Percentiles rank a stretch among this genome's conserved stretches.
Conservation (phyloP, 2,329 filamentous ascomycete species). For the Nakataea oryzae region DNA sequence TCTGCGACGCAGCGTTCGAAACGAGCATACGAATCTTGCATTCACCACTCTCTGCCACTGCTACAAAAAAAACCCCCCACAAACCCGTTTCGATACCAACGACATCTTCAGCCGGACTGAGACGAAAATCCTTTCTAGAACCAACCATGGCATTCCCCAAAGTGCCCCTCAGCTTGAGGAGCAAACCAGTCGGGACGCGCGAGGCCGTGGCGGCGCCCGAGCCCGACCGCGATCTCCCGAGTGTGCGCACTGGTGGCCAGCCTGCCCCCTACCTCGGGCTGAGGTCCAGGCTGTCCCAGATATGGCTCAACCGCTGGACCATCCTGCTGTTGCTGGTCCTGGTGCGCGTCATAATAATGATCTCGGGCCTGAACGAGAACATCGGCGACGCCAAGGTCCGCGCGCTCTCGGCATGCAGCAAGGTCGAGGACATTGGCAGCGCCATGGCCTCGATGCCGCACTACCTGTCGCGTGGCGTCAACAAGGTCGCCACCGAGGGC, state of each 20-base stretch:
- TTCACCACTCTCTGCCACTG: neutral
- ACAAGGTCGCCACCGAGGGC: conserved; percentile 69
- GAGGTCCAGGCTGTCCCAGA: conserved; percentile 79
- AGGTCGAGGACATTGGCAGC: conserved; percentile 87
- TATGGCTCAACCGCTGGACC: conserved; percentile 98
- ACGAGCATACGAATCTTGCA: neutral
- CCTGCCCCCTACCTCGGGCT: conserved; percentile 82
- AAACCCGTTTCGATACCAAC: neutral
- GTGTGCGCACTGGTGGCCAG: conserved; percentile 40
- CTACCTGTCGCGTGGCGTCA: conserved; percentile 83
- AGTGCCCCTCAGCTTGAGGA: conserved; percentile 19
- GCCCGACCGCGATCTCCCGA: conserved; percentile 21
- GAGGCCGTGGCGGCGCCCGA: conserved; percentile 17
- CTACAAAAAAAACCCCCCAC: neutral
- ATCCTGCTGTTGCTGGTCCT: conserved; percentile 80
- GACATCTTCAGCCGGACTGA: conserved; percentile 6
- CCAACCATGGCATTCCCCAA: conserved; percentile 15
- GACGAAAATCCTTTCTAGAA: conserved; percentile 15
- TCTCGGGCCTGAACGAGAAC: conserved; percentile 61
- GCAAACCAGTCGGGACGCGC: conserved; percentile 20
- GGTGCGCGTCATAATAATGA: conserved; percentile 66
- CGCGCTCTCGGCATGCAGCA: conserved; percentile 80
- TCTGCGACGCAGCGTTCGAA: neutral
- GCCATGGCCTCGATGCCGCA: conserved; percentile 97
- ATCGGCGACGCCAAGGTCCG: conserved; percentile 67